phyloP scores from a whole-genome alignment of 2,329 filamentous ascomycete genomes.

The Paracoccidioides brasiliensis region DNA sequence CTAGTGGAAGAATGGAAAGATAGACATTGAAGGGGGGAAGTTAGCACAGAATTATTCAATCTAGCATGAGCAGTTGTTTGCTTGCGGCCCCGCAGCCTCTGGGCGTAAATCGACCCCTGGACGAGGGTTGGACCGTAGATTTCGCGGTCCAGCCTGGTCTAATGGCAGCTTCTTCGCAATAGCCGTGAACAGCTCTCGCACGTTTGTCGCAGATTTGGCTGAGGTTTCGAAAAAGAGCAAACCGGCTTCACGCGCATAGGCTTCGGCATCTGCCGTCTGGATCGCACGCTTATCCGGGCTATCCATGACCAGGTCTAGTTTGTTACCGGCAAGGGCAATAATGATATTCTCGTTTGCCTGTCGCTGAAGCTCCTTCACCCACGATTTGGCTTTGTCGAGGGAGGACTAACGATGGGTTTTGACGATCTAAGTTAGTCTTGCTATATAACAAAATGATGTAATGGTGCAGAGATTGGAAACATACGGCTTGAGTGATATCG shows the following conservation, averaged over 20 bases:
- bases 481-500: conserved; percentile 96
- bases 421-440: conserved; percentile 1
- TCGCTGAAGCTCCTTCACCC: conserved; percentile 97
- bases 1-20: not conserved
- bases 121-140: conserved; percentile 53
- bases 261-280: conserved; percentile 75
- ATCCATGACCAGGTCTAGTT: conserved; percentile 88
- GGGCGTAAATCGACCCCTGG: conserved; percentile 55
- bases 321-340: conserved; percentile 95
- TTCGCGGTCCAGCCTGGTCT: conserved; percentile 87
- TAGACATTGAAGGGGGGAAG: not conserved
- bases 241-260: conserved; percentile 84
- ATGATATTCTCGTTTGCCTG: conserved; percentile 99
- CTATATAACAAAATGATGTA: not conserved
- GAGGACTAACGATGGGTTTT: conserved; percentile 67
- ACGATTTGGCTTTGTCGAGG: conserved; percentile 96
- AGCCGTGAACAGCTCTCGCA: conserved; percentile 86
- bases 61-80: conserved; percentile 53
- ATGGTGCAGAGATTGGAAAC: conserved; percentile 19
- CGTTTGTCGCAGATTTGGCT: conserved; percentile 93
- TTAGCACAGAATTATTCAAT: conserved; percentile 1
- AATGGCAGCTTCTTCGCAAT: conserved; percentile 97
- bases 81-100: conserved; percentile 47
- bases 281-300: conserved; percentile 94
- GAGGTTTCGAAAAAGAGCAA: conserved; percentile 98